A percentile compares a stretch with the other conserved stretches of the same genome.
Conservation (phyloP, 306 rosid genomes). For the Cicer arietinum region DNA sequence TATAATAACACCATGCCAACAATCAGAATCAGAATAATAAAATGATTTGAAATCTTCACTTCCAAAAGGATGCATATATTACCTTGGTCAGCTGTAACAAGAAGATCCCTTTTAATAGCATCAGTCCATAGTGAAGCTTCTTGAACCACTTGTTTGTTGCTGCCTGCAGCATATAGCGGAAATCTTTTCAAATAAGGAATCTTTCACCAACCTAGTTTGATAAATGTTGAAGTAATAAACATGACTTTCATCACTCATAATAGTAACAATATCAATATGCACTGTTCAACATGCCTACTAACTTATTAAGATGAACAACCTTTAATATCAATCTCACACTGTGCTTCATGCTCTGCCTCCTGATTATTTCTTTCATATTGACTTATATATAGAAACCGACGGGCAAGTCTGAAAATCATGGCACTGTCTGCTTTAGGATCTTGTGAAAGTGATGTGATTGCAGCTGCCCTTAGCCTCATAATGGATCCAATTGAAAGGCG, state of each 20-base stretch:
- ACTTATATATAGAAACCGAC: conserved; percentile 58
- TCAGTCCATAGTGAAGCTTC: conserved; percentile 46
- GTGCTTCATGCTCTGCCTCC: conserved; percentile 51
- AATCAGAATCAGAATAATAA: conserved; percentile 12
- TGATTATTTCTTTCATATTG: conserved; percentile 52
- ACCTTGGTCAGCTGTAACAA: conserved; percentile 2
- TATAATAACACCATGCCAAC: conserved; percentile 14
- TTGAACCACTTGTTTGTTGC: conserved; percentile 22
- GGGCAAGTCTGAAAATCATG: conserved; percentile 69
- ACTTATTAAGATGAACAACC: conserved; percentile 46
- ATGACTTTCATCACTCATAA: conserved; percentile 38
- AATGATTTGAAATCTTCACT: conserved; percentile 36
- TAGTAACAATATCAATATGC: conserved; percentile 26
- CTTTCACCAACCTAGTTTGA: conserved; percentile 35
- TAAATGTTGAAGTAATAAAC: conserved; percentile 15
- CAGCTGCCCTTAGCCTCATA: conserved; percentile 87
- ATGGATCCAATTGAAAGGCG: conserved; percentile 85
- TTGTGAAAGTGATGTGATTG: conserved; percentile 75
- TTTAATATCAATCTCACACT: conserved; percentile 50
- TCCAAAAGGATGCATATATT: conserved; percentile 31
- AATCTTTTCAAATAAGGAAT: conserved; percentile 41
- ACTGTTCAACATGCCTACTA: conserved; percentile 36
- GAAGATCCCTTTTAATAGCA: conserved; percentile 19
- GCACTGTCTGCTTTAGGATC: conserved; percentile 67
- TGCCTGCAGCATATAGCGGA: conserved; percentile 42